Evolutionary conservation across 78 protist genomes (phyloP).

Genomic region (Dictyostelium brefeldianum): DNA sequence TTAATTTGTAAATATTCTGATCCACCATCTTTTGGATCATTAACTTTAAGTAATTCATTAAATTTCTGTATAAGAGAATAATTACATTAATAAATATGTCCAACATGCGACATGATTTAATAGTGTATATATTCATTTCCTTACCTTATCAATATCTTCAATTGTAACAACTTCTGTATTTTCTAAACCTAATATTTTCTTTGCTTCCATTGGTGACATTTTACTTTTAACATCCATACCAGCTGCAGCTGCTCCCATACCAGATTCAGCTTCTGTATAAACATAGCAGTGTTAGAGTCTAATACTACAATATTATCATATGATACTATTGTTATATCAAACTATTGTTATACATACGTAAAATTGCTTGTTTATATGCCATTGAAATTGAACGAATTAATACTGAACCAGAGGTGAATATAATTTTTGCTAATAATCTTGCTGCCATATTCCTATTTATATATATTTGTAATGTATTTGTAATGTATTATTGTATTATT

Average conservation of each 20-base stretch:
- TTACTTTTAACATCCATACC: constrained; percentile 7
- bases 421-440: constrained; percentile 30
- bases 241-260: constrained; percentile 42
- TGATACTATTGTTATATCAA: not conserved
- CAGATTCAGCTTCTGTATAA: constrained; percentile 71
- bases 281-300: too few relatives aligned
- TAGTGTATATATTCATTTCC: not conserved
- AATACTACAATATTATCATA: too few relatives aligned
- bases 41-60: constrained; percentile 11
- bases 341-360: not conserved
- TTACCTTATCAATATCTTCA: constrained; percentile 53
- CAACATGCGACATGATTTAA: not conserved
- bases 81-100: not conserved
- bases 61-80: constrained; percentile 7
- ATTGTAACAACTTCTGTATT: constrained; percentile 1
- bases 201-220: constrained; percentile 77
- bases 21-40: constrained; percentile 70
- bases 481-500: not conserved
- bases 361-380: constrained; percentile 80
- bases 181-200: constrained; percentile 76
- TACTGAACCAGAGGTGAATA: constrained; percentile 49
- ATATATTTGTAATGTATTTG: not conserved
- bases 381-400: constrained; percentile 45
- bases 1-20: constrained; percentile 57
- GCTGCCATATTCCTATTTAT: constrained; percentile 27